Base-by-base conservation (phyloP, 1,284 basidiomycete species). In the Pseudozyma pruni region DNA sequence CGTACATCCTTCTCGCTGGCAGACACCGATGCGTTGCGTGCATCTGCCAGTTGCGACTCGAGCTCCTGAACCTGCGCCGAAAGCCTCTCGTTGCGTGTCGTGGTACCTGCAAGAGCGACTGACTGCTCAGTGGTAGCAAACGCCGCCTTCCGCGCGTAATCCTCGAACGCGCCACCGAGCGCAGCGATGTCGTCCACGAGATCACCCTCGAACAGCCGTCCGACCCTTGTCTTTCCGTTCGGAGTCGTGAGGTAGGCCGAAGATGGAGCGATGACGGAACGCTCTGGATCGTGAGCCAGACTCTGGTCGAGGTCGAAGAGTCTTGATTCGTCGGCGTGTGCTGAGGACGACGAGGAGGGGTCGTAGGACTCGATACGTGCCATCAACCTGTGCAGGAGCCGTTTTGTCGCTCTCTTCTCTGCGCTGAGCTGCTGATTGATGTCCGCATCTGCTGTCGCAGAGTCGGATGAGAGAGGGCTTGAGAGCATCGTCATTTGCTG, bases 181-280 rank as follows among this genome's bases (percentile, higher is more conserved):
- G 33, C 16, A 20, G 46, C 55, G 23, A 72, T 37, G 20, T 72
- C 69, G 35, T 72, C 69, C 19, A 72, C 14, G 8, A 72, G 35
- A 22, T 72, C 69, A 2, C 37, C 19, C 2, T 43, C 48, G 35
- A 63, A 62, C 0, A 23, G 7, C 5, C 62, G 25, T 11, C 32
- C 22, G 0, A 66, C 46, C 2, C 19, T 34, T n/a, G 32, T 42
- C 19, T 62, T 52, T 10, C 48, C 67, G 17, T 58, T 48, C 3
- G 63, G 55, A 11, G 63, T 59, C 1, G 52, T 19, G n/a, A 72
- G 44, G 19, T 51, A 27, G 10, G 55, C 42, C 7, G 27, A 34
- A 2, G 29, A 16, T 0, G 69, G 58, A 1, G 25, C 39, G 23
- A 67, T 19, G 31, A 63, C 9, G 8, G 56, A 61, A 2, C 55